These are phyloP conservation scores for Sclerotinia subarctica DNA, from an alignment of 2,329 filamentous ascomycete species.

Conservation along the genomic window DNA sequence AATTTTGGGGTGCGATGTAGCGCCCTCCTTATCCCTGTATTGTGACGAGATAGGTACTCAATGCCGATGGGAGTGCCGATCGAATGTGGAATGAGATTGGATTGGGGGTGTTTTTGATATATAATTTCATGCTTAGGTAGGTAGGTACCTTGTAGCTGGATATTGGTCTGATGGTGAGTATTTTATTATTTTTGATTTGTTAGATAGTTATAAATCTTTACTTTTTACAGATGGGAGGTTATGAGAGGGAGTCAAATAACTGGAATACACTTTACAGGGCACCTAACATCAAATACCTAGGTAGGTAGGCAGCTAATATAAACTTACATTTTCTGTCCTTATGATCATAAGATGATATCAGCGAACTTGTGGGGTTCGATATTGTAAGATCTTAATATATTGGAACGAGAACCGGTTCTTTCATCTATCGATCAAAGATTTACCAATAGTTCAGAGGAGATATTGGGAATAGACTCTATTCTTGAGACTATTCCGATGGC, in stretches of 20 bases:
- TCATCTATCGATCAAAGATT: not conserved
- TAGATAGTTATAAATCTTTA: no score
- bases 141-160: no score
- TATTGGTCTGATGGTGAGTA: no score
- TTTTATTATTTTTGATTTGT: no score
- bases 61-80: conserved; percentile 7
- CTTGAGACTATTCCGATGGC: not conserved
- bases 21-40: not conserved
- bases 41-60: conserved; percentile 13
- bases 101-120: not conserved
- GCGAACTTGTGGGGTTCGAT: not conserved
- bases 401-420: not conserved
- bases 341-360: not conserved
- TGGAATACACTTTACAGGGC: no score
- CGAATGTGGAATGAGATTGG: not conserved
- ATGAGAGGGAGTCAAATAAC: no score
- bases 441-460: not conserved
- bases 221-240: no score
- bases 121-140: no score
- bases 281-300: no score
- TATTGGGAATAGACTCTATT: not conserved
- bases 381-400: not conserved
- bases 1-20: not conserved
- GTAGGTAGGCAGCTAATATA: not conserved
- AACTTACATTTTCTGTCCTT: not conserved